Evolutionary conservation across 306 rosid species (phyloP).

Genomic region (Cotoneaster glaucophyllus): DNA sequence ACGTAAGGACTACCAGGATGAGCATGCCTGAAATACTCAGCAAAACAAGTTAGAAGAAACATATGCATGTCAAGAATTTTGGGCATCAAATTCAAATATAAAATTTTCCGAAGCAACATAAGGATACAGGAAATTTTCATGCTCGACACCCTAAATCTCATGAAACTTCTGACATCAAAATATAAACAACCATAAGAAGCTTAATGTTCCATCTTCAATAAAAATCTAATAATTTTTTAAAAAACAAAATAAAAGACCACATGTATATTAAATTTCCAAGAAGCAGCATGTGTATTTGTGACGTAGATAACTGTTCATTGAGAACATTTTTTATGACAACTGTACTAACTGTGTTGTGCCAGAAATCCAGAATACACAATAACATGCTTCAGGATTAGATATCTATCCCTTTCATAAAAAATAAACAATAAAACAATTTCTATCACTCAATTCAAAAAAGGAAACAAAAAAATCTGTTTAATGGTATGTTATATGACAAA

Average conservation of each 20-base stretch:
- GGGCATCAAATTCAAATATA: background rate
- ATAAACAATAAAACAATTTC: background rate
- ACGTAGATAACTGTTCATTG: background rate
- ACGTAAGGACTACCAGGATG: constrained; percentile 98
- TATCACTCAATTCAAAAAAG: constrained; percentile 5
- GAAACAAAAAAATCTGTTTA: background rate
- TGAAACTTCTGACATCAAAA: background rate
- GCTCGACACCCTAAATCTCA: background rate
- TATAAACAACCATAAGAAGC: background rate
- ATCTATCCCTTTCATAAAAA: background rate
- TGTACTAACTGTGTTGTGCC: background rate
- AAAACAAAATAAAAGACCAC: background rate
- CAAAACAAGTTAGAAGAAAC: constrained; percentile 10
- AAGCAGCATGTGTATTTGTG: background rate
- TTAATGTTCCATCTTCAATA: background rate
- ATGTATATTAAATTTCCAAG: background rate
- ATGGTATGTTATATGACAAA: background rate
- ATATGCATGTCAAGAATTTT: constrained; percentile 7
- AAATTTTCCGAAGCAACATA: background rate
- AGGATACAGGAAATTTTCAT: background rate
- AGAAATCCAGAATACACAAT: background rate
- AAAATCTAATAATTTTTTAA: background rate
- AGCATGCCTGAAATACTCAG: constrained; percentile 68
- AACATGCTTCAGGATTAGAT: background rate
- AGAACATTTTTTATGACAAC: background rate